Evolutionary conservation across 495 filamentous ascomycete species (phyloP), one percentile per base, ranked within the genome.

Genomic region (Penicillium taxi): DNA sequence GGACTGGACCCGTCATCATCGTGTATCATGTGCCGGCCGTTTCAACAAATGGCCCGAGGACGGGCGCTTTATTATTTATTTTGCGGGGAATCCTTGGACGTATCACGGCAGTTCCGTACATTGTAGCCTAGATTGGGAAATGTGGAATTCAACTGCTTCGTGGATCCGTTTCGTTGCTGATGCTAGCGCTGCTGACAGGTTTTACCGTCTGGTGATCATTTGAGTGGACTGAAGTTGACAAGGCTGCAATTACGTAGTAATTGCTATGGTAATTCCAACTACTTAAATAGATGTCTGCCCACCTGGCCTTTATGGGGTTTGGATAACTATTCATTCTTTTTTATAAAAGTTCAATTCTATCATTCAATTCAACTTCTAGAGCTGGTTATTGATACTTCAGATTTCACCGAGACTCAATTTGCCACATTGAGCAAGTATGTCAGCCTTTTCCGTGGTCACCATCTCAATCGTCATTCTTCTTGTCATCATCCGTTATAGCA

Each of bases 401-500:
- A 21, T 28, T 32, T 20, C n/a, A 5, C 15, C 16, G 9, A 32
- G 12, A 36, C 32, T 24, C 29, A 26, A 38, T 12, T 55, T 26
- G 32, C 32, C 35, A 26, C 28, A 55, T 48, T 50, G 41, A 35
- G 36, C 35, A 42, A 59, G 48, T 34, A 55, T 49, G 63, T 55
- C 52, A 60, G 58, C 21, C 47, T 39, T 54, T 37, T 56, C 60
- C 54, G 66, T 56, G 41, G 37, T 50, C 55, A 41, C 47, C 47
- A 28, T 61, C 53, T 45, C 55, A 33, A 39, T 64, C 49, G 24
- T 58, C 42, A 37, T 73, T 55, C 20, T 68, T 49, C 18, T 72
- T 53, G 30, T 66, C 42, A 28, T 68, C 54, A 28, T 74, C 55
- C 12, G 64, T 62, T 35, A 71, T 59, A 35, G 62, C 41, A 44